phyloP scores from a whole-genome alignment of 192 early-diverging fungal genomes.

The Podila minutissima region DNA sequence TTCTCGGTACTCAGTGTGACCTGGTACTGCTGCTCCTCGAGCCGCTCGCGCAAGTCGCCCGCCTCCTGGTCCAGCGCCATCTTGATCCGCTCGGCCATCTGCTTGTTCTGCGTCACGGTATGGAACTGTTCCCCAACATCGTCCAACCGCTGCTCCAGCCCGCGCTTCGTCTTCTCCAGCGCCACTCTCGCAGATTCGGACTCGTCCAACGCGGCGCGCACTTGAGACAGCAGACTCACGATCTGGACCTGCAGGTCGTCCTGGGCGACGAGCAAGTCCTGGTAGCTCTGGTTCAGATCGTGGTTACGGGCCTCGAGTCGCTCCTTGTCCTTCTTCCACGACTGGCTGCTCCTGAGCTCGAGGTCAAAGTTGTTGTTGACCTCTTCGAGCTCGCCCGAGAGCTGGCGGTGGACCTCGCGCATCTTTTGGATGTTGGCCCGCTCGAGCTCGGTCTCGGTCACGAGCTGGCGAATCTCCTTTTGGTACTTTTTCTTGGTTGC shows the following conservation, averaged over 20 bases:
- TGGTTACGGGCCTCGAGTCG: conserved; percentile 75
- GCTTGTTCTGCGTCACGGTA: conserved; percentile 71
- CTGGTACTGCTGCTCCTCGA: conserved; percentile 81
- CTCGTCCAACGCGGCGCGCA: conserved; percentile 70
- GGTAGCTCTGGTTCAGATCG: conserved; percentile 74
- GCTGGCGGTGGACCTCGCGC: conserved; percentile 75
- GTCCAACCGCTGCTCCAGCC: conserved; percentile 78
- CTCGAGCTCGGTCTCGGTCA: conserved; percentile 83
- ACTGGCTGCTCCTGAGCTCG: conserved; percentile 71
- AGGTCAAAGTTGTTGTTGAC: conserved; percentile 71
- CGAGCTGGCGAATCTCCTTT: conserved; percentile 83
- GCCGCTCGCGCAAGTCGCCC: conserved; percentile 72
- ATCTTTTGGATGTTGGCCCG: conserved; percentile 68
- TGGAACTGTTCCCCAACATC: conserved; percentile 77
- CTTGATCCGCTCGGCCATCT: conserved; percentile 76
- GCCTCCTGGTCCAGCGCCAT: conserved; percentile 78
- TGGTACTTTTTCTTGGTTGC: conserved; percentile 83
- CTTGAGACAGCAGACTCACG: conserved; percentile 55
- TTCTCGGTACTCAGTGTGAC: conserved; percentile 72
- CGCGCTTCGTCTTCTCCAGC: conserved; percentile 75
- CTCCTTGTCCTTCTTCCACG: conserved; percentile 85
- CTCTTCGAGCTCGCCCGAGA: conserved; percentile 73
- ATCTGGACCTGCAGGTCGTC: conserved; percentile 74
- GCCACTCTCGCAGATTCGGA: conserved; percentile 71
- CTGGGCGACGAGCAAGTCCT: conserved; percentile 64